Percentiles rank a stretch among this genome's conserved stretches.
These are phyloP conservation scores for Boletus sp. DNA, from an alignment of 768 basidiomycete genomes.

Conservation along the genomic window DNA sequence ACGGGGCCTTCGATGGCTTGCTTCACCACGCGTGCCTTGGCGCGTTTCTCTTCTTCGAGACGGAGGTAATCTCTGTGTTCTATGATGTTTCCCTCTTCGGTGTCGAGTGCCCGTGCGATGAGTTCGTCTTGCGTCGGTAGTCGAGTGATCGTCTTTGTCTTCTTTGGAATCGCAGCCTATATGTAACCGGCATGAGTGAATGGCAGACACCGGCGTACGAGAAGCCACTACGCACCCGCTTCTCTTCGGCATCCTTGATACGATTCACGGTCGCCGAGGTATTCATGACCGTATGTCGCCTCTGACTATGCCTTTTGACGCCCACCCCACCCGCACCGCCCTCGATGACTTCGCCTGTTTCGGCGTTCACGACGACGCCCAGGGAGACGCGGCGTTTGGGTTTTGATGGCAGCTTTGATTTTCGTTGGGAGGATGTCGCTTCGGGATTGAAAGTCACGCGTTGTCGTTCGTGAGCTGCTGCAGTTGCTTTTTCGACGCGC, in stretches of 20 bases:
- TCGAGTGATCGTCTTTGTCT: conserved; percentile 50
- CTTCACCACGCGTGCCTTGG: conserved; percentile 58
- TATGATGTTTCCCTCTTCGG: conserved; percentile 79
- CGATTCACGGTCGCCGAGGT: conserved; percentile 65
- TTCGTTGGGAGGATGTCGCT: conserved; percentile 31
- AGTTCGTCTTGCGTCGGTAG: conserved; percentile 78
- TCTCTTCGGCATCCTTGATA: conserved; percentile 62
- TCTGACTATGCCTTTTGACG: conserved; percentile 54
- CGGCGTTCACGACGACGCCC: conserved; percentile 53
- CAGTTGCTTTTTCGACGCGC: conserved; percentile 61
- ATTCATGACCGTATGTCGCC: conserved; percentile 69
- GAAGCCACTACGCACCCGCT: conserved; percentile 43
- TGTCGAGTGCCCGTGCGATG: conserved; percentile 78
- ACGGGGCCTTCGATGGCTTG: conserved; percentile 63
- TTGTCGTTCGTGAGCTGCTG: conserved; percentile 64
- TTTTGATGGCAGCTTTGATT: conserved; percentile 21
- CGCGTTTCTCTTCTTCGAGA: conserved; percentile 80
- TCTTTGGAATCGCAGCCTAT: conserved; percentile 62
- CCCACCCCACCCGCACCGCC: conserved; percentile 19
- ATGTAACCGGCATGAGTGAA: background rate
- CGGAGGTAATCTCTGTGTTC: conserved; percentile 79
- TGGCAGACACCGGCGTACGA: background rate
- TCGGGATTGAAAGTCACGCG: conserved; percentile 68
- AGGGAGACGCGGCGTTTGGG: conserved; percentile 52
- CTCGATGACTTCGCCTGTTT: conserved; percentile 57